These are phyloP conservation scores for Nicotiana otophora DNA, from an alignment of 257 asterid genomes.

Conservation along the genomic window DNA sequence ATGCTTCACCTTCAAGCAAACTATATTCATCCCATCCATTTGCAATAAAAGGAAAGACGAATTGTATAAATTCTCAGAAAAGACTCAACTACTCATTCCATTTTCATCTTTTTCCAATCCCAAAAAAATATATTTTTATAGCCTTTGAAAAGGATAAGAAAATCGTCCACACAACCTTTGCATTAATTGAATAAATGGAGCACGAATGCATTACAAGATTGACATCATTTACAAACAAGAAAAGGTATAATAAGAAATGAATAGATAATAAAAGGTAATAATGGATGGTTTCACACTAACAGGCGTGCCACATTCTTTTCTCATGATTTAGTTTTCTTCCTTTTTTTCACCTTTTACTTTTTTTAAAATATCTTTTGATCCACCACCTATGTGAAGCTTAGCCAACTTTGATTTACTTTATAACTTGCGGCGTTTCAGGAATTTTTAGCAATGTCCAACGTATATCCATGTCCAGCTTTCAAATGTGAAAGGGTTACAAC, in stretches of 20 bases:
- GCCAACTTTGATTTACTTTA: background rate
- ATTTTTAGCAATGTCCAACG: background rate
- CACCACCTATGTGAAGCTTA: background rate
- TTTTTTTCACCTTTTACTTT: background rate
- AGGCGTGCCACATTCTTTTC: constrained; percentile 17
- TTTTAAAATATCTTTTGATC: background rate
- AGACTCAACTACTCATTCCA: background rate
- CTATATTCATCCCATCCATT: background rate
- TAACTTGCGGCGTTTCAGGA: background rate
- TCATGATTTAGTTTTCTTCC: background rate
- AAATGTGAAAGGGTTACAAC: background rate
- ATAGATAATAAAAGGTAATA: constrained; percentile 6
- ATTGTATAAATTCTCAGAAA: background rate
- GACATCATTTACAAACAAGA: constrained; percentile 7
- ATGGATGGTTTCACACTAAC: constrained; percentile 10
- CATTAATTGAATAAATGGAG: background rate
- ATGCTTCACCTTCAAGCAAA: constrained; percentile 20
- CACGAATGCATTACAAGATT: constrained; percentile 13
- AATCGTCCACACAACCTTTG: background rate
- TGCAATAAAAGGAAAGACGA: background rate
- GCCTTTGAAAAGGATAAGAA: background rate
- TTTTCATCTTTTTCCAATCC: background rate
- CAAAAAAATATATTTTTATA: background rate
- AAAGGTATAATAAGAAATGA: background rate
- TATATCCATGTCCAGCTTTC: background rate